These are phyloP conservation scores for Zalaria obscura DNA, from an alignment of 2,329 filamentous ascomycete genomes.

Conservation along the genomic window DNA sequence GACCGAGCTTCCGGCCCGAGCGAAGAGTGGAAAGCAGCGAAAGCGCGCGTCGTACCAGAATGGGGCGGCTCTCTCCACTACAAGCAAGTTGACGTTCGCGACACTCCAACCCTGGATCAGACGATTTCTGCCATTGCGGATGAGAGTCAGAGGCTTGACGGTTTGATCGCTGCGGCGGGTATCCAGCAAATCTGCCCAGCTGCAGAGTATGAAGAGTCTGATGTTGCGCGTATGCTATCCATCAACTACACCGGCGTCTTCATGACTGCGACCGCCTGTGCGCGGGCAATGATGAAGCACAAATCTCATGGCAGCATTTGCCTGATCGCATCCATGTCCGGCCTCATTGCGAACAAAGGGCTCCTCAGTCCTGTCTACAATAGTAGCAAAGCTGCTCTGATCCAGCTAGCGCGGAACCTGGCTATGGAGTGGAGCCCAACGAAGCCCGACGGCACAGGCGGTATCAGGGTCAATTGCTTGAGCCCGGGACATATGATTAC, in stretches of 20 bases:
- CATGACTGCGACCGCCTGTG: slow-evolving; percentile 31
- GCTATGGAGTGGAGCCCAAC: slow-evolving; percentile 10
- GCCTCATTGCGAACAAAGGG: slow-evolving; percentile 33
- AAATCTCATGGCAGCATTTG: slow-evolving; percentile 35
- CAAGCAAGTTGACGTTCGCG: slow-evolving; percentile 31
- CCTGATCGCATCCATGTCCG: slow-evolving; percentile 38
- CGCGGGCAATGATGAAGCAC: slow-evolving; percentile 33
- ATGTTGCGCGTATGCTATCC: slow-evolving; percentile 28
- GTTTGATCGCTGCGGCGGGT: slow-evolving; percentile 16
- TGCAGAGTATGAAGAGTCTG: slow-evolving; percentile 17
- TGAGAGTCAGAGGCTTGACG: slow-evolving; percentile 12
- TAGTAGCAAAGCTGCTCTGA: slow-evolving; percentile 23
- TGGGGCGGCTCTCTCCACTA: slow-evolving; percentile 30
- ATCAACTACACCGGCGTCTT: slow-evolving; percentile 38
- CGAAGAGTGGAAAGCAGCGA: slow-evolving; percentile 25
- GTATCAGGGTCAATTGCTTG: slow-evolving; percentile 18
- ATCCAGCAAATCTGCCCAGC: slow-evolving; percentile 15
- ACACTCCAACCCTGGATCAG: slow-evolving; percentile 15
- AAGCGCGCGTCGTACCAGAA: slow-evolving; percentile 20
- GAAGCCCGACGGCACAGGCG: slow-evolving; percentile 3
- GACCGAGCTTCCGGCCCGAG: slow-evolving; percentile 30
- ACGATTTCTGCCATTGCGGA: slow-evolving; percentile 14
- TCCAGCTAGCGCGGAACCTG: slow-evolving; percentile 7
- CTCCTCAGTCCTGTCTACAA: slow-evolving; percentile 12
- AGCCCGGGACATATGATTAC: slow-evolving; percentile 21